Conservation (phyloP, 768 basidiomycete species). For the Pleurotus salmoneostramineus region DNA sequence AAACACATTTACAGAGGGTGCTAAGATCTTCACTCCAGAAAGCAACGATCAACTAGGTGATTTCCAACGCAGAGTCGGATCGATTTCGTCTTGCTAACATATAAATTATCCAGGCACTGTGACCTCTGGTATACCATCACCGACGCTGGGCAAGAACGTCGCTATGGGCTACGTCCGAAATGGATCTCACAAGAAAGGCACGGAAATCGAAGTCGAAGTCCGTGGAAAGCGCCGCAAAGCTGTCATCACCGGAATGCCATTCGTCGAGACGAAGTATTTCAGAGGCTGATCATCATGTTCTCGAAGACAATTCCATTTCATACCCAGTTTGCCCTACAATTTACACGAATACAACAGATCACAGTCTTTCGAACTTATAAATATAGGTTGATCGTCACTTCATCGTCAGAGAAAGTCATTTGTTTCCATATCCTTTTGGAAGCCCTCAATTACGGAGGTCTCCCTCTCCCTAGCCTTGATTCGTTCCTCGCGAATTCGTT, state of each 20-base stretch:
- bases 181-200: slow-evolving; percentile 90
- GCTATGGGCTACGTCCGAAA: slow-evolving; percentile 90
- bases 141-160: slow-evolving; percentile 85
- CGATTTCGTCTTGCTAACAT: slow-evolving; percentile 6
- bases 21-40: slow-evolving; percentile 60
- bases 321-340: too few species aligned
- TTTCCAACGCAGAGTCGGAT: slow-evolving; percentile 16
- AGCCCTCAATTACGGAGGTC: slow-evolving; percentile 16
- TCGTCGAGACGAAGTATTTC: slow-evolving; percentile 80
- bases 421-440: neutral
- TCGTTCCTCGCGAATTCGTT: slow-evolving; percentile 57
- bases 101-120: slow-evolving; percentile 47
- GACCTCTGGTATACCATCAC: slow-evolving; percentile 96
- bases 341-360: too few species aligned
- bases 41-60: slow-evolving; percentile 58
- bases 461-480: slow-evolving; percentile 45
- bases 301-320: too few species aligned
- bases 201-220: slow-evolving; percentile 79
- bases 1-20: slow-evolving; percentile 54
- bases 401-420: neutral
- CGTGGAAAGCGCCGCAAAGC: slow-evolving; percentile 77
- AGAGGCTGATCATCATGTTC: slow-evolving; percentile 33
- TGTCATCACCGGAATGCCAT: slow-evolving; percentile 81
- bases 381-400: too few species aligned
- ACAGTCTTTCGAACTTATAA: too few species aligned